These are phyloP conservation scores for Pseudogymnoascus sp. DNA, from an alignment of 2,329 filamentous ascomycete genomes.

Conservation along the genomic window DNA sequence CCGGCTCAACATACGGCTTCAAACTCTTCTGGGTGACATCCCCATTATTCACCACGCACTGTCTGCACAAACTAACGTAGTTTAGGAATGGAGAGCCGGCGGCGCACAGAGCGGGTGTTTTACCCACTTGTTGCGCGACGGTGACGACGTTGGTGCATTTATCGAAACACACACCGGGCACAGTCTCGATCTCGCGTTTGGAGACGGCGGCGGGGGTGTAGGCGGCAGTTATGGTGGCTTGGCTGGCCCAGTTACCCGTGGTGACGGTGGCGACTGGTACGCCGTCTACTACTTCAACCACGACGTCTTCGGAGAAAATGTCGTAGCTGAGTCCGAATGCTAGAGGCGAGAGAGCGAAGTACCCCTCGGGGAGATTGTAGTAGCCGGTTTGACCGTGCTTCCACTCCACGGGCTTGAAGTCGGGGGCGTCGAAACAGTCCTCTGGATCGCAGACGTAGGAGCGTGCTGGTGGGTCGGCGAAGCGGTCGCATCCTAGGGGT, in stretches of 20 bases:
- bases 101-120: constrained; percentile 39
- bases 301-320: constrained; percentile 46
- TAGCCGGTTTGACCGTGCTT: constrained; percentile 38
- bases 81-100: constrained; percentile 35
- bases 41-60: constrained; percentile 18
- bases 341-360: constrained; percentile 57
- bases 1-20: constrained; percentile 19
- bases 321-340: constrained; percentile 56
- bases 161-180: constrained; percentile 44
- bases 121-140: constrained; percentile 42
- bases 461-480: constrained; percentile 32
- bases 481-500: constrained; percentile 33
- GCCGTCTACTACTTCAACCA: constrained; percentile 29
- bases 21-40: constrained; percentile 11
- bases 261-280: constrained; percentile 34
- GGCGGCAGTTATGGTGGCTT: constrained; percentile 36
- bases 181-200: constrained; percentile 35
- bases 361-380: constrained; percentile 46
- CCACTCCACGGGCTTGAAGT: constrained; percentile 34
- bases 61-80: constrained; percentile 33
- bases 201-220: constrained; percentile 19
- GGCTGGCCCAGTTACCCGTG: constrained; percentile 50
- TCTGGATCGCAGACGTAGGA: constrained; percentile 34
- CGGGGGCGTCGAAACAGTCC: constrained; percentile 32
- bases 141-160: constrained; percentile 44